Evolutionary conservation across 345 rosid species (phyloP), one percentile per base, ranked within the genome.

Genomic region (Heritiera littoralis): DNA sequence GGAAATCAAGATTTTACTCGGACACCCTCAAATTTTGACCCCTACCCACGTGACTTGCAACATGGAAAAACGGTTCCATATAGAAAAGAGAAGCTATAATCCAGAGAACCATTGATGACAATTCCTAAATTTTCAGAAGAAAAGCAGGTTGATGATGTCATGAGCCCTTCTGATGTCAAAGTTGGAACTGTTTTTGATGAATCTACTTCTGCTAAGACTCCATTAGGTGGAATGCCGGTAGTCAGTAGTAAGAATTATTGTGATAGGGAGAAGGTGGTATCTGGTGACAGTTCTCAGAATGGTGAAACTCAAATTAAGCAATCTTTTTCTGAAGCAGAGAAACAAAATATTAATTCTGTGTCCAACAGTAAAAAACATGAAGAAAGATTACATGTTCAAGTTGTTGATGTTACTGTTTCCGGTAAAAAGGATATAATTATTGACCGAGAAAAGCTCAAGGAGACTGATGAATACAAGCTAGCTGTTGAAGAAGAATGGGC

Each of bases 401-500:
- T 75, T 74, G 77, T 52, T 85, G 81, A 67, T 75, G 12, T 43
- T 17, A 30, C 68, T 15, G 70, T 60, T 69, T 78, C 75, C 79
- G 59, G 80, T 78, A 79, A 40, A 72, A 67, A 75, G 11, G 85
- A 85, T 83, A 79, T 89, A 68, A 87, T 95, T 82, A 87, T 86
- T 70, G 90, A 87, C 66, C 86, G 93, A 80, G 96, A 95, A 88
- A 91, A 81, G 84, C 84, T 90, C 55, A 93, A 95, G 86, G 92
- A 91, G 89, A 93, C 99, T 18, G 89, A 89, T 81, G 94, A 89
- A 77, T 93, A 89, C 89, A 93, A 91, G 84, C 92, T 77, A 85
- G 98, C 94, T 61, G 78, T 45, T 40, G 91, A 95, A 87, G 90
- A 89, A 88, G 99, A 93, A 87, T 90, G 94, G 98, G 91, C 88